Evolutionary conservation across 176 grass and related monocot species (phyloP).

Genomic region (Oryza brachyantha): DNA sequence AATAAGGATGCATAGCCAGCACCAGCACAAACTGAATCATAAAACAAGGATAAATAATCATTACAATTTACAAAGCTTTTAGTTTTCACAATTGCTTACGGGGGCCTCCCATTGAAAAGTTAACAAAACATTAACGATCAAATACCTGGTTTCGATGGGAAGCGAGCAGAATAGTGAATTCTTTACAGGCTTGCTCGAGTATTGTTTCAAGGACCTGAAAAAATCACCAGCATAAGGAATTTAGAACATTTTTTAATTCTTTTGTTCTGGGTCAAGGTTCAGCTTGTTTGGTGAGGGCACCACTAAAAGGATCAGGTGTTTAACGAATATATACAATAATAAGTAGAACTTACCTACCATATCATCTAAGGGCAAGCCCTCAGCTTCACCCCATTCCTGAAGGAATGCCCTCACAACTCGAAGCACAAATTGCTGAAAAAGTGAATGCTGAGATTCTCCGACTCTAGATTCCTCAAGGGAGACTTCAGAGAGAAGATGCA

Average conservation of each 20-base stretch:
- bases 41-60: not conserved
- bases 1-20: not conserved
- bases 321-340: conserved; percentile 5
- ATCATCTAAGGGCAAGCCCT: conserved; percentile 66
- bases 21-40: not conserved
- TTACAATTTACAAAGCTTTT: not conserved
- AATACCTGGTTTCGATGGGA: conserved; percentile 73
- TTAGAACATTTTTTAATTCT: conserved; percentile 4
- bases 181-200: conserved; percentile 75
- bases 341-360: conserved; percentile 73
- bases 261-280: not conserved
- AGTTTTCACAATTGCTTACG: not conserved
- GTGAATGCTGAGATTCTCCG: conserved; percentile 43
- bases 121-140: not conserved
- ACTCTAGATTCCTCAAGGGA: conserved; percentile 67
- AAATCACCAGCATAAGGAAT: conserved; percentile 1
- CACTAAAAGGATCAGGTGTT: not conserved
- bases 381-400: conserved; percentile 54
- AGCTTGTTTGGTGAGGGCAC: not conserved
- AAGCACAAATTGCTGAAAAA: conserved; percentile 65
- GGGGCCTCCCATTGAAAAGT: not conserved
- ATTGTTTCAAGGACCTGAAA: conserved; percentile 74
- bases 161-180: conserved; percentile 56
- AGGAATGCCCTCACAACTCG: conserved; percentile 62
- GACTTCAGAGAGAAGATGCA: conserved; percentile 65